phyloP scores from a whole-genome alignment of 768 basidiomycete genomes.

The Calocybe cyanea region DNA sequence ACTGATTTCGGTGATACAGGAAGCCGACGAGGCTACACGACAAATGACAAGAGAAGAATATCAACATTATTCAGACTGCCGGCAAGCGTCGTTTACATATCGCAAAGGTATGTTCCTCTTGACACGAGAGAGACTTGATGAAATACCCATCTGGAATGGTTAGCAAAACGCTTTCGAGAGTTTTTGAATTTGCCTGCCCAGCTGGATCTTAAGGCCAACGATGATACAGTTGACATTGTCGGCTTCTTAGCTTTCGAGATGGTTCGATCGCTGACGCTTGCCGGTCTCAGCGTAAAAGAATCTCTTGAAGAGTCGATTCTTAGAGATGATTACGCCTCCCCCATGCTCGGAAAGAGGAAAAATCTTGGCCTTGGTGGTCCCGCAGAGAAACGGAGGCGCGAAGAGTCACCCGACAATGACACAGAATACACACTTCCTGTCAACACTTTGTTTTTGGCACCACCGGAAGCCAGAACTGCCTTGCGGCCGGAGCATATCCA shows the following conservation, averaged over 20 bases:
- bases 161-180: slow-evolving; percentile 92
- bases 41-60: slow-evolving; percentile 98
- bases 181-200: slow-evolving; percentile 87
- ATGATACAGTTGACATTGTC: slow-evolving; percentile 94
- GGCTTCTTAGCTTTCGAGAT: slow-evolving; percentile 97
- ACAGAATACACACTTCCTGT: slow-evolving; percentile 60
- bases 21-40: slow-evolving; percentile 92
- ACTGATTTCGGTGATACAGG: slow-evolving; percentile 36
- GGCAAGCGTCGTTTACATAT: slow-evolving; percentile 95
- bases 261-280: slow-evolving; percentile 89
- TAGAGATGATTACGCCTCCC: slow-evolving; percentile 62
- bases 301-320: slow-evolving; percentile 70
- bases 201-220: slow-evolving; percentile 85
- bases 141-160: background rate
- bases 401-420: slow-evolving; percentile 59
- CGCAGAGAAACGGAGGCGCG: slow-evolving; percentile 51
- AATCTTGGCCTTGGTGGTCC: slow-evolving; percentile 40
- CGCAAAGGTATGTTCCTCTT: slow-evolving; percentile 70
- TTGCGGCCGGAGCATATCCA: slow-evolving; percentile 84
- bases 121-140: background rate
- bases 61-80: slow-evolving; percentile 93
- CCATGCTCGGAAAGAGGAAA: slow-evolving; percentile 70
- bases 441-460: slow-evolving; percentile 75
- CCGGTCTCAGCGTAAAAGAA: slow-evolving; percentile 81
- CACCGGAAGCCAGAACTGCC: slow-evolving; percentile 76